Evolutionary conservation across 352 stramenopile genomes (phyloP).

Genomic region (Phytophthora ramorum): DNA sequence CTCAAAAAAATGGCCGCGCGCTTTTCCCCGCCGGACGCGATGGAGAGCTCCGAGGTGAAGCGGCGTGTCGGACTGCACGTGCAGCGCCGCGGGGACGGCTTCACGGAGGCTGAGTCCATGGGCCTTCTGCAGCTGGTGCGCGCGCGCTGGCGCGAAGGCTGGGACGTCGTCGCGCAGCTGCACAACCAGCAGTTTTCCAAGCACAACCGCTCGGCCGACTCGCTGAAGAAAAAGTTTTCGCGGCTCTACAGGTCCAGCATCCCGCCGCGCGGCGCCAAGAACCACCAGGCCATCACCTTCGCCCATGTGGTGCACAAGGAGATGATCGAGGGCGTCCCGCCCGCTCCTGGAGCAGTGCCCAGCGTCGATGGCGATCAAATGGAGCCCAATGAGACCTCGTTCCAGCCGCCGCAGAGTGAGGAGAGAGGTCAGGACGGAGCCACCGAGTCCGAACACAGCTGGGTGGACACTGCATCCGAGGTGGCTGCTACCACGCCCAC

Average conservation of each 20-base stretch:
- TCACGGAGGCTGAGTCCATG: conserved; percentile 48
- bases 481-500: background rate
- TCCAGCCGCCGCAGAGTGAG: conserved; percentile 24
- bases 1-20: conserved; percentile 33
- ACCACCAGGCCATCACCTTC: conserved; percentile 41
- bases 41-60: conserved; percentile 35
- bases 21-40: conserved; percentile 21
- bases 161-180: conserved; percentile 44
- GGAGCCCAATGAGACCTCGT: conserved; percentile 26
- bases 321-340: conserved; percentile 36
- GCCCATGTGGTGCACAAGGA: conserved; percentile 47
- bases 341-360: conserved; percentile 2
- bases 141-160: conserved; percentile 41
- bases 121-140: conserved; percentile 47
- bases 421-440: conserved; percentile 28
- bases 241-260: conserved; percentile 41
- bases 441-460: conserved; percentile 36
- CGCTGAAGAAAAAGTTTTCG: conserved; percentile 56
- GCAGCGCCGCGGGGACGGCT: conserved; percentile 46
- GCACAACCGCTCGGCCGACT: conserved; percentile 47
- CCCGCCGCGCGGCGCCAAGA: conserved; percentile 43
- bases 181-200: conserved; percentile 48
- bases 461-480: conserved; percentile 25
- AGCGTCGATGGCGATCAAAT: conserved; percentile 19
- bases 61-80: conserved; percentile 27